Percentiles rank a stretch among this genome's conserved stretches.
These are phyloP conservation scores for Aspergillus bertholletiae DNA, from an alignment of 495 filamentous ascomycete genomes.

Conservation along the genomic window DNA sequence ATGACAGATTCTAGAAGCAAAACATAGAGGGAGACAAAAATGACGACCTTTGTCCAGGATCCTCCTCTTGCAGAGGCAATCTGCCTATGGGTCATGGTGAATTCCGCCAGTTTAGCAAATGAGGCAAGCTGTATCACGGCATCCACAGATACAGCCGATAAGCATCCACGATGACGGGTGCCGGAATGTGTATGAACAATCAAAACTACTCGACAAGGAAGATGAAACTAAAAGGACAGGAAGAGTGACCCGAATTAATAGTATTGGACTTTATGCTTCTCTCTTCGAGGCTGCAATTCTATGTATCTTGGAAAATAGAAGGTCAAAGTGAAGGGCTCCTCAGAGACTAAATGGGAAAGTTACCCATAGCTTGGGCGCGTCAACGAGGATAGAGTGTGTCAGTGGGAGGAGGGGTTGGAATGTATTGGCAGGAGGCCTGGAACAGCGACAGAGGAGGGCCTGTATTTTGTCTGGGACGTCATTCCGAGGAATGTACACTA, in stretches of 20 bases:
- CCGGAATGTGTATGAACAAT: neutral
- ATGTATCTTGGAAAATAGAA: neutral
- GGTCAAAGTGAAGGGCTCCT: neutral
- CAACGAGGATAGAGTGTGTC: conserved; percentile 11
- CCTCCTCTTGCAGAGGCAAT: conserved; percentile 26
- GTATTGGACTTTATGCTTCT: neutral
- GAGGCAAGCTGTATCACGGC: conserved; percentile 15
- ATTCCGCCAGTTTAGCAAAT: neutral
- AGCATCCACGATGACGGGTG: neutral
- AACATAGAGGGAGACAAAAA: conserved; percentile 40
- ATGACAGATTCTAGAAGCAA: conserved; percentile 37
- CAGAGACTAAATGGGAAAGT: conserved; percentile 7
- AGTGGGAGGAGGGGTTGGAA: conserved; percentile 11
- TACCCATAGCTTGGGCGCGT: conserved; percentile 11
- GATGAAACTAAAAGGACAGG: neutral
- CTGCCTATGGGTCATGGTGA: conserved; percentile 25
- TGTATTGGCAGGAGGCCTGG: conserved; percentile 5
- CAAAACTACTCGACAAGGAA: neutral
- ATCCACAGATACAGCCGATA: neutral
- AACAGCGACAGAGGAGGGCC: neutral
- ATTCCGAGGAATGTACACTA: neutral
- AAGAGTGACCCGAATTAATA: neutral
- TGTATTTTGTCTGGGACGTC: neutral
- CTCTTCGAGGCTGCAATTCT: neutral
- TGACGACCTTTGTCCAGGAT: conserved; percentile 38